Base-by-base conservation (phyloP, 768 basidiomycete species). In the Termitomyces bulborhizus region DNA sequence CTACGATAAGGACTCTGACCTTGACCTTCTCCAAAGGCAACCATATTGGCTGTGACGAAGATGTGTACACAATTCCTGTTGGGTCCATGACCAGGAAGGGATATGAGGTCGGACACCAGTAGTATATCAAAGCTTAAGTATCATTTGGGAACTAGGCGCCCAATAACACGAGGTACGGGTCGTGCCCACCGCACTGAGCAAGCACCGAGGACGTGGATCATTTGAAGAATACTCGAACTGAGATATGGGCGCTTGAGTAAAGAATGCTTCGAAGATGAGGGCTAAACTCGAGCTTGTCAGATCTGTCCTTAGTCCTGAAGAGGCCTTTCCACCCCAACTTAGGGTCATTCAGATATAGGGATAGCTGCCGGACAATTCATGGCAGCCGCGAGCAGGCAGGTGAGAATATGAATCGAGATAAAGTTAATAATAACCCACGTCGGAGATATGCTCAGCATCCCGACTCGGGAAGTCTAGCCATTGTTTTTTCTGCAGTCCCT, bases 1-100 rank as follows among this genome's bases (percentile, higher is more conserved):
- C 79, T 0, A 80, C 65, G 1, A 81, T 69, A 50, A 75, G 66
- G 0, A 68, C 75, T 13, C 66, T 71, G 8, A 76, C 71, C 1
- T 42, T 61, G 13, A 80, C 70, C 50, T 78, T 67, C 53, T 79
- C 73, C 0, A 82, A 65, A 1, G 70, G 63, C 1, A 82, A 69
- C 60, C 73, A 50, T 18, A 36, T 21, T 6, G n/a, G 26, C 37
- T 54, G 27, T 7, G 49, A 41, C 26, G 48, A 32, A 36, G 55
- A 55, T 27, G 40, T 37, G 45, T 62, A 65, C 11, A 60, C 55
- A 13, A 68, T 61, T 16, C 67, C 67, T 18, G 58, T 54, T 36
- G 40, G 57, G 18, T 52, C 13, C 51, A 31, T 44, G 21, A 41
- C 8, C 21, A 18, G 16, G 29, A 51, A 51, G 37, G 39, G 37